Percentiles rank a stretch among this genome's conserved stretches.
phyloP scores from a whole-genome alignment of 352 stramenopile genomes.

The Elongisporangium prolatum region DNA sequence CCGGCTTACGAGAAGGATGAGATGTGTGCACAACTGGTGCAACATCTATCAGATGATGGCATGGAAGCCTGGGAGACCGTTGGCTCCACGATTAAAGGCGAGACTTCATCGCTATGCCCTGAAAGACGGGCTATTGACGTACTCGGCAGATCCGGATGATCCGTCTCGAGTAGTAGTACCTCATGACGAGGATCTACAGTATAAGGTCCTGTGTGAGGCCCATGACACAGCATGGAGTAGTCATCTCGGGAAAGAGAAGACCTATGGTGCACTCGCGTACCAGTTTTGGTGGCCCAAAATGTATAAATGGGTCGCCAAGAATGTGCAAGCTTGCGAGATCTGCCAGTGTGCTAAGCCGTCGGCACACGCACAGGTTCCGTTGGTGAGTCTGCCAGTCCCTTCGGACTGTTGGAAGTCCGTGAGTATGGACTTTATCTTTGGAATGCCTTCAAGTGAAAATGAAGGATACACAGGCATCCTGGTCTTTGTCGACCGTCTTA shows the following conservation, averaged over 20 bases:
- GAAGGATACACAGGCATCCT: conserved; percentile 8
- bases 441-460: conserved; percentile 4
- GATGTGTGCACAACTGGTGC: too few relatives aligned
- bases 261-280: too few relatives aligned
- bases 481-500: conserved; percentile 17
- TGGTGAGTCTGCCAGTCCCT: conserved; percentile 10
- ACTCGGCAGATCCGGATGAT: conserved; percentile 3
- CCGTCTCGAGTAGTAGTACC: conserved; percentile 3
- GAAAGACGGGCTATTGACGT: conserved; percentile 7
- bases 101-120: conserved; percentile 4
- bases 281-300: conserved; percentile 15
- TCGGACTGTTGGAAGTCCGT: conserved; percentile 20
- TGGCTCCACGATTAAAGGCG: neutral
- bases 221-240: conserved; percentile 1
- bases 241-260: too few relatives aligned
- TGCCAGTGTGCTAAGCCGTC: conserved; percentile 11
- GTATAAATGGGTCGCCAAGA: conserved; percentile 17
- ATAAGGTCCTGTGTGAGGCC: conserved; percentile 11
- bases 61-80: too few relatives aligned
- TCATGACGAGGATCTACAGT: conserved; percentile 17
- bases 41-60: too few relatives aligned
- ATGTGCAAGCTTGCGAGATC: conserved; percentile 11
- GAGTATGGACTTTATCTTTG: conserved; percentile 22
- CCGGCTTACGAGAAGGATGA: too few relatives aligned
- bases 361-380: conserved; percentile 1